Evolutionary conservation across 2,329 filamentous ascomycete genomes (phyloP).

Genomic region (Orbilia ellipsospora): DNA sequence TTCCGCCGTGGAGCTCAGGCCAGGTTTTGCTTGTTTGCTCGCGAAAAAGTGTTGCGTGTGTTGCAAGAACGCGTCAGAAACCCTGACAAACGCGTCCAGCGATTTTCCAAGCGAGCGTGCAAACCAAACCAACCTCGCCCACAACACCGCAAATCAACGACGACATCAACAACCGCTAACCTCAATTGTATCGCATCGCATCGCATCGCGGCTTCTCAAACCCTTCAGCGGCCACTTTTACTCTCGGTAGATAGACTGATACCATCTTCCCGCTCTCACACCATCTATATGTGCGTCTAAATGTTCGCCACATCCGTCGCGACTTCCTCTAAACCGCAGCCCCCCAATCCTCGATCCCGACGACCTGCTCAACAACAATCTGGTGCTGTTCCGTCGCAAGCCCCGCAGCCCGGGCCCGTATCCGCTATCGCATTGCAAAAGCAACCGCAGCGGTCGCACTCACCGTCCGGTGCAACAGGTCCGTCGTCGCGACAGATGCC

Average conservation of each 20-base stretch:
- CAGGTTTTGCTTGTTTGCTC: background rate
- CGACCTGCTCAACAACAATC: constrained; percentile 60
- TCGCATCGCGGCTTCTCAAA: constrained; percentile 3
- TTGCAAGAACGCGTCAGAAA: constrained; percentile 34
- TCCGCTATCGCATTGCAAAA: constrained; percentile 51
- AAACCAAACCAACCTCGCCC: constrained; percentile 28
- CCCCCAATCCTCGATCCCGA: constrained; percentile 60
- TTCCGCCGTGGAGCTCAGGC: too few relatives aligned
- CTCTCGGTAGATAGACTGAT: background rate
- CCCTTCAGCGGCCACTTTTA: background rate
- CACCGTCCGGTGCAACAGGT: constrained; percentile 56
- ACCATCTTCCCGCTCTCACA: background rate
- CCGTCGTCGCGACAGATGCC: constrained; percentile 52
- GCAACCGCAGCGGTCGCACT: constrained; percentile 53
- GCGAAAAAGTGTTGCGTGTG: constrained; percentile 13
- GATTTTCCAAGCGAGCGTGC: constrained; percentile 13
- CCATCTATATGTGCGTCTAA: constrained; percentile 47
- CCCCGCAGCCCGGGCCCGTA: constrained; percentile 42
- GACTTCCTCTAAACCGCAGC: constrained; percentile 66
- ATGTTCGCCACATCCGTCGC: constrained; percentile 51
- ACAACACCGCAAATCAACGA: constrained; percentile 9
- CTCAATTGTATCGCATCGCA: background rate
- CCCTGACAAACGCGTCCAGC: constrained; percentile 40
- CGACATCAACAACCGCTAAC: background rate
- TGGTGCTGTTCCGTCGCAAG: constrained; percentile 35